A percentile compares a stretch with the other conserved stretches of the same genome.
phyloP scores from a whole-genome alignment of 208 protist genomes.

The Wallacemonas sp. region DNA sequence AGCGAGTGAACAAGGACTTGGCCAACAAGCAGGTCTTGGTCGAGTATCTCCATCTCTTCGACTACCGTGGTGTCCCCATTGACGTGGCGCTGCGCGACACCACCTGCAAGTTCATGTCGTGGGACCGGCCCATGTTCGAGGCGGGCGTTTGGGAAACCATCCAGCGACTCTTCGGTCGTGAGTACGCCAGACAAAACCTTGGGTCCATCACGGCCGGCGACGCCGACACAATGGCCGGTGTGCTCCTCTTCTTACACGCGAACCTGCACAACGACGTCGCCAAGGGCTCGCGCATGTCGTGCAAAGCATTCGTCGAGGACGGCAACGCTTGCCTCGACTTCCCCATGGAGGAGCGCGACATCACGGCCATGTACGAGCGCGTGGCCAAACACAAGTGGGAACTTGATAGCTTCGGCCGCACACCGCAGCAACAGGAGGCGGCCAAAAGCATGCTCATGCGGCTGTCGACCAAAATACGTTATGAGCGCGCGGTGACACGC shows the following conservation, averaged over 20 bases:
- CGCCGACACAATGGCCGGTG: slow-evolving; percentile 79
- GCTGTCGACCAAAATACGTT: slow-evolving; percentile 31
- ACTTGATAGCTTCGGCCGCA: slow-evolving; percentile 67
- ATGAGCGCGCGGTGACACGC: neutral
- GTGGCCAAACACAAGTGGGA: slow-evolving; percentile 66
- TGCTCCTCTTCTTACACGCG: slow-evolving; percentile 86
- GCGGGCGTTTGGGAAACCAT: slow-evolving; percentile 82
- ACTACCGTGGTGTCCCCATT: slow-evolving; percentile 67
- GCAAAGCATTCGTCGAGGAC: slow-evolving; percentile 58
- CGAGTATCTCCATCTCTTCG: slow-evolving; percentile 78
- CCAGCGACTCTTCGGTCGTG: slow-evolving; percentile 70
- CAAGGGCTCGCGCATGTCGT: slow-evolving; percentile 48
- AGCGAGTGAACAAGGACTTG: slow-evolving; percentile 55
- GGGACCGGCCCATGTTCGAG: slow-evolving; percentile 88
- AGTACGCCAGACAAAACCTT: slow-evolving; percentile 78
- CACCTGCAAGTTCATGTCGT: slow-evolving; percentile 87
- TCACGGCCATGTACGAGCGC: slow-evolving; percentile 75
- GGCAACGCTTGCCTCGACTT: slow-evolving; percentile 74
- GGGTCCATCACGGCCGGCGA: slow-evolving; percentile 58
- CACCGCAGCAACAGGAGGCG: slow-evolving; percentile 63
- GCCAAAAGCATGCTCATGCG: slow-evolving; percentile 17
- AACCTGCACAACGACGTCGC: slow-evolving; percentile 79
- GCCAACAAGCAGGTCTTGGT: slow-evolving; percentile 46
- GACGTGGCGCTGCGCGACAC: slow-evolving; percentile 86
- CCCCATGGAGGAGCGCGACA: slow-evolving; percentile 53